Conservation (phyloP, 1,284 basidiomycete species). For the Takashimella tepidaria region DNA sequence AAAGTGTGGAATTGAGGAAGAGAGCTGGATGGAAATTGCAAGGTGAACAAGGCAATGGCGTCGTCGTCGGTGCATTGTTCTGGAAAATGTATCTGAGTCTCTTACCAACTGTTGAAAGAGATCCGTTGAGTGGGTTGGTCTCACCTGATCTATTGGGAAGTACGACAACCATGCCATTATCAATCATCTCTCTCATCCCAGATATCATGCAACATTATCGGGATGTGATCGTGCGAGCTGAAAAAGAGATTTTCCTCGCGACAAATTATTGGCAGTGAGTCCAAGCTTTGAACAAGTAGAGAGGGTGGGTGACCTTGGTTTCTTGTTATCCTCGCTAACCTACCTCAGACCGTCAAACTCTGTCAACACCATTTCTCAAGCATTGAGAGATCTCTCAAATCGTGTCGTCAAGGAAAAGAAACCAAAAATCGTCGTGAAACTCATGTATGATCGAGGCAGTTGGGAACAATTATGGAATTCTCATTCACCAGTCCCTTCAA, state of each 20-base stretch:
- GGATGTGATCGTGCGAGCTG: constrained; percentile 26
- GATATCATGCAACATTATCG: constrained; percentile 36
- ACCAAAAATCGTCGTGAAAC: constrained; percentile 55
- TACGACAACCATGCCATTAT: constrained; percentile 55
- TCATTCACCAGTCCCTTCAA: constrained; percentile 54
- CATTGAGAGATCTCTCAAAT: constrained; percentile 56
- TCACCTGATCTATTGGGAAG: constrained; percentile 55
- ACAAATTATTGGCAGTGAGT: constrained; percentile 47
- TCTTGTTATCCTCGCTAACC: too few species aligned
- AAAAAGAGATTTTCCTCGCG: constrained; percentile 33
- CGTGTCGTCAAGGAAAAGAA: constrained; percentile 50
- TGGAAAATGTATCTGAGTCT: constrained; percentile 56
- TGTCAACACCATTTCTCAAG: constrained; percentile 54
- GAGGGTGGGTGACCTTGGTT: too few species aligned
- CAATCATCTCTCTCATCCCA: constrained; percentile 31
- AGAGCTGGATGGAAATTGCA: constrained; percentile 45
- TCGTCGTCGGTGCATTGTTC: constrained; percentile 41
- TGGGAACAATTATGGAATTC: constrained; percentile 55
- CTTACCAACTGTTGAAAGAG: constrained; percentile 52
- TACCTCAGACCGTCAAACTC: constrained; percentile 51
- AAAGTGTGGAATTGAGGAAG: constrained; percentile 29
- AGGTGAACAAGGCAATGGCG: constrained; percentile 35
- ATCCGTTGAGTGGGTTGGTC: constrained; percentile 54
- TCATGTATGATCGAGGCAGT: constrained; percentile 66
- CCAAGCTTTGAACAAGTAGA: constrained; percentile 1